Base-by-base conservation (phyloP, 371 early-diverging fungal genomes). In the Blastocladiella emersonii region DNA sequence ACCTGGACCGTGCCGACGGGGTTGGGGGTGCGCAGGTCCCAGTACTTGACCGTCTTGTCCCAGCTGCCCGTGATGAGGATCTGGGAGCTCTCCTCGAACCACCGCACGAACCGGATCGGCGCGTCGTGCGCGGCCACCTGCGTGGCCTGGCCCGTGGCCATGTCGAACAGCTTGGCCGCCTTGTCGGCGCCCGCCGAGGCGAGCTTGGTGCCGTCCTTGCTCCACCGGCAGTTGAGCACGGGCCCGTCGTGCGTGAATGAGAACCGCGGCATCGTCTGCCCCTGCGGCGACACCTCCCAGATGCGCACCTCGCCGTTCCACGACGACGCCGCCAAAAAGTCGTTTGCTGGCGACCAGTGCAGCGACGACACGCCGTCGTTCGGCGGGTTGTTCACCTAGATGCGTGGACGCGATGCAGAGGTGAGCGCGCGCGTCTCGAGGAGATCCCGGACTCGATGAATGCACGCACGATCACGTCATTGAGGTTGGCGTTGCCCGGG, bases 221-320 rank as follows among this genome's bases (percentile, higher is more conserved):
- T 86, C 95, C 95, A 96, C 59, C 83, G 74, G 34, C 84, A 83
- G 68, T 85, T 85, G 30, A 97, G 75, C 19, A 78, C 92, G 5
- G 97, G 96, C 15, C 75, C 90, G 48, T 90, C 85, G 67, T 95
- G 96, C 25, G 76, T 69, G 63, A 89, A 93, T 30, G 82, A 71
- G 0, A 91, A 84, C 68, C 89, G 89, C 7, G 90, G 88, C 15
- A 80, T 68, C 0, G 92, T 83, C 21, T 25, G 72, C 62, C 87
- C 89, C 65, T 78, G 84, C 10, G 79, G 72, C 56, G 87, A 85
- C 34, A 93, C 83, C 72, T 94, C 91, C 74, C 90, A 95, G 57
- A 94, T 84, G 64, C 93, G 77, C 36, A 93, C 92, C 92, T 93
- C 84, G 71, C 90, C 89, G 74, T 95, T 93, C 95, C 96, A 96